phyloP scores from a whole-genome alignment of 306 rosid species.

The Lathyrus tuberosus region DNA sequence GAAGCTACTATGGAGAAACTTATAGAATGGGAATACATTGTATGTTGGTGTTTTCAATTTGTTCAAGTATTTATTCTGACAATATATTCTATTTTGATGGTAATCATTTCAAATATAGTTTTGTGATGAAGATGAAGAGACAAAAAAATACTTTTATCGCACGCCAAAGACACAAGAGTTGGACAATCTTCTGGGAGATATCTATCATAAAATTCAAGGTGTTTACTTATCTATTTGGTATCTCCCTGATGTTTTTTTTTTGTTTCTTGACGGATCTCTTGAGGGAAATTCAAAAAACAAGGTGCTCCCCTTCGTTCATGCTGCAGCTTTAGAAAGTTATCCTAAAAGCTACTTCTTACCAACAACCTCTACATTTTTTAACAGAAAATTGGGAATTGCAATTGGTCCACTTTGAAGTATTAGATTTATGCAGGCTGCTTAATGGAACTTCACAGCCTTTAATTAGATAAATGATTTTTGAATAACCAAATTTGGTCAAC shows the following conservation, averaged over 20 bases:
- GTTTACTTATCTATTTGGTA: conserved; percentile 25
- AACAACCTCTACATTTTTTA: neutral
- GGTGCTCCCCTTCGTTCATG: neutral
- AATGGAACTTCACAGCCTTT: conserved; percentile 1
- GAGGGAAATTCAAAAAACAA: neutral
- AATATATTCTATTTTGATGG: conserved; percentile 33
- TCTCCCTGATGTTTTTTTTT: conserved; percentile 3
- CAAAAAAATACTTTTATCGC: conserved; percentile 75
- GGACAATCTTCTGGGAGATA: conserved; percentile 88
- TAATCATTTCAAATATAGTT: conserved; percentile 60
- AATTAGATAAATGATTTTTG: neutral
- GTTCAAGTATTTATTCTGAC: conserved; percentile 19
- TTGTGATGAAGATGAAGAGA: conserved; percentile 86
- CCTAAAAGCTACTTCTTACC: neutral
- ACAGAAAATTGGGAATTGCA: neutral
- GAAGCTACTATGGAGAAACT: conserved; percentile 65
- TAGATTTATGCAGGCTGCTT: neutral
- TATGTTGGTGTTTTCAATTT: conserved; percentile 52
- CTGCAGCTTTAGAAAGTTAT: neutral
- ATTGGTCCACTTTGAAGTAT: neutral
- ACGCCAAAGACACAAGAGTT: conserved; percentile 90
- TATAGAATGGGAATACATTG: conserved; percentile 77
- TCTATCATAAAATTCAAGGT: conserved; percentile 96
- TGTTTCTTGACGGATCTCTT: conserved; percentile 13
- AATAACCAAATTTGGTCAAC: neutral